Percentiles rank a stretch among this genome's conserved stretches.
phyloP scores from a whole-genome alignment of 768 basidiomycete genomes.

The Ephemerocybe angulata region DNA sequence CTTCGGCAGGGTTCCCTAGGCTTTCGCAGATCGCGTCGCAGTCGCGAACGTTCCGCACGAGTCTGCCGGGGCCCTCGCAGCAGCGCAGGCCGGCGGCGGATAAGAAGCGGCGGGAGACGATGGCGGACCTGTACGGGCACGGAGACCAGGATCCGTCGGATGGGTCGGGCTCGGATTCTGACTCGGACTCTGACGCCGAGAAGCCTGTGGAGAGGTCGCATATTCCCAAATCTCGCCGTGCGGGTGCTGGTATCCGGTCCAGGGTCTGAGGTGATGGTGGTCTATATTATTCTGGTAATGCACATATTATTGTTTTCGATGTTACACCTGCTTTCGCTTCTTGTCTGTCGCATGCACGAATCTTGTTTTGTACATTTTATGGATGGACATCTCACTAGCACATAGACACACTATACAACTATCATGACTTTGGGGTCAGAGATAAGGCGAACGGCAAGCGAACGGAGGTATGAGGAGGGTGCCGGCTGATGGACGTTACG shows the following conservation, averaged over 20 bases:
- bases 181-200: constrained; percentile 39
- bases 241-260: constrained; percentile 37
- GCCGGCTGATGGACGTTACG: not conserved
- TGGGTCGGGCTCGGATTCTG: constrained; percentile 43
- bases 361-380: too few species aligned
- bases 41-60: constrained; percentile 26
- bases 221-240: constrained; percentile 56
- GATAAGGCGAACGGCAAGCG: too few species aligned
- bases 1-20: constrained; percentile 27
- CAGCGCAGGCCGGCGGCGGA: constrained; percentile 23
- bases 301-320: not conserved
- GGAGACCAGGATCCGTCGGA: constrained; percentile 29
- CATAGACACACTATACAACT: too few species aligned
- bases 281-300: not conserved
- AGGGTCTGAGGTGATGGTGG: not conserved
- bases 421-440: not conserved
- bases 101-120: constrained; percentile 21
- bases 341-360: not conserved
- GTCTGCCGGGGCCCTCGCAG: constrained; percentile 25
- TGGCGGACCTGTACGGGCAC: constrained; percentile 36
- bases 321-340: not conserved
- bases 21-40: constrained; percentile 55
- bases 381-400: not conserved
- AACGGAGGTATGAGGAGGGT: not conserved
- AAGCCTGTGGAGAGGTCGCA: constrained; percentile 39